Evolutionary conservation across 2,329 filamentous ascomycete genomes (phyloP).

Genomic region (Colletotrichum echinochloae): DNA sequence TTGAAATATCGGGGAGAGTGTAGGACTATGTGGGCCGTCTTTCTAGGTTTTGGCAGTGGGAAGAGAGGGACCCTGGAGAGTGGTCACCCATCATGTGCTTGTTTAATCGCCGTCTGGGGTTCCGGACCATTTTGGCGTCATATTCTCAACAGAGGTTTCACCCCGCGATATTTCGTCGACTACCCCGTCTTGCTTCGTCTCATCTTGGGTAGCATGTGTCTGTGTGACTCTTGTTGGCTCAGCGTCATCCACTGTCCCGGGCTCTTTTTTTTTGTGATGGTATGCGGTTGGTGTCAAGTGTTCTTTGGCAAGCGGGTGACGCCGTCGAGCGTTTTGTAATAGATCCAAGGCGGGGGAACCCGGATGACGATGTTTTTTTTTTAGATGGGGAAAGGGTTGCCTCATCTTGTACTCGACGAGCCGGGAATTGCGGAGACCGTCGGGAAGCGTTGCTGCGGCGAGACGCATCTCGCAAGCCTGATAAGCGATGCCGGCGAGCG

Average conservation of each 20-base stretch:
- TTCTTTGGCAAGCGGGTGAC: neutral
- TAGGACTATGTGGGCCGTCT: slow-evolving; percentile 13
- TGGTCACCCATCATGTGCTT: slow-evolving; percentile 26
- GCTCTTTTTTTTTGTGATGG: neutral
- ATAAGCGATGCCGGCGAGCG: slow-evolving; percentile 8
- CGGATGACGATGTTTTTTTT: slow-evolving; percentile 5
- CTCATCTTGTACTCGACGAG: neutral
- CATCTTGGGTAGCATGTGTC: neutral
- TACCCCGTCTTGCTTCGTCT: slow-evolving; percentile 1
- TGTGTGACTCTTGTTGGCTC: neutral
- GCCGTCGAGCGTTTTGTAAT: neutral
- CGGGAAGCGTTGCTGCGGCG: slow-evolving; percentile 21
- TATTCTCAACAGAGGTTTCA: slow-evolving; percentile 25
- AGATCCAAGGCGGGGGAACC: neutral
- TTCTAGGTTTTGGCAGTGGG: slow-evolving; percentile 2
- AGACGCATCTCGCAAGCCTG: slow-evolving; percentile 1
- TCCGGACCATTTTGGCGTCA: slow-evolving; percentile 10
- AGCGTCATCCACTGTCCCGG: neutral
- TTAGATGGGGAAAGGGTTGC: neutral
- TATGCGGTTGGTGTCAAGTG: neutral
- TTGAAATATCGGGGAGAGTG: slow-evolving; percentile 15
- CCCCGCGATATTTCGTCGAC: slow-evolving; percentile 15
- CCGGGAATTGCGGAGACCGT: slow-evolving; percentile 26
- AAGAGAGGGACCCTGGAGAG: slow-evolving; percentile 14
- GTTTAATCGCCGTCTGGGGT: slow-evolving; percentile 14